These are phyloP conservation scores for Fraxinus dipetala DNA, from an alignment of 305 asterid species.

Conservation along the genomic window DNA sequence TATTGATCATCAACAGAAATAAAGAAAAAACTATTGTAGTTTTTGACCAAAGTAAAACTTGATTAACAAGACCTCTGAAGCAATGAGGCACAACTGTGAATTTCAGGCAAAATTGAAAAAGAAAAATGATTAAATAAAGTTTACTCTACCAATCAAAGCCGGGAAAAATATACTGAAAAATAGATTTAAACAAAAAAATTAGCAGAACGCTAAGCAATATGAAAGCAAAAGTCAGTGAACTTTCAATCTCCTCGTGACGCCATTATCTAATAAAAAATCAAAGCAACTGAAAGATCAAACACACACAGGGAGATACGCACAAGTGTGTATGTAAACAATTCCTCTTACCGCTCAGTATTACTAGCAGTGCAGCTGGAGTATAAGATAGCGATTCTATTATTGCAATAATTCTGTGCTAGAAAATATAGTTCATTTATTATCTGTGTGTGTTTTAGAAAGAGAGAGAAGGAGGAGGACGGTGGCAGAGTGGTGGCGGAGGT, in stretches of 20 bases:
- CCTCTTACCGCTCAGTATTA: neutral
- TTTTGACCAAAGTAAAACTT: neutral
- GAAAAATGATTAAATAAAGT: neutral
- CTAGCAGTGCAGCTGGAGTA: conserved; percentile 7
- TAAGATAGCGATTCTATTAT: neutral
- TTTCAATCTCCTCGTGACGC: neutral
- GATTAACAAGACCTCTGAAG: conserved; percentile 20
- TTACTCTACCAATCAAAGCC: neutral
- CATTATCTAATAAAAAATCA: neutral
- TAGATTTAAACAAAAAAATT: neutral
- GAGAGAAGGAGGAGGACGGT: neutral
- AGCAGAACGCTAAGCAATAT: neutral
- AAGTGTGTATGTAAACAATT: neutral
- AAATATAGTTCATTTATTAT: neutral
- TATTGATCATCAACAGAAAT: neutral
- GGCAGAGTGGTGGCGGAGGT: neutral
- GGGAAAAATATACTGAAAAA: neutral
- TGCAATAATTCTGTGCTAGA: neutral
- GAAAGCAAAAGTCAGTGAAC: neutral
- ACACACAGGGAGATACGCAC: neutral
- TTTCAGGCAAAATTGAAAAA: neutral
- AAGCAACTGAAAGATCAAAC: neutral
- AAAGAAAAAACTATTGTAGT: neutral
- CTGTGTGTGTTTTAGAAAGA: neutral
- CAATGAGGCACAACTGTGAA: conserved; percentile 25